Evolutionary conservation across 176 grass and related monocot species (phyloP).

Genomic region (Phyllostachys edulis): DNA sequence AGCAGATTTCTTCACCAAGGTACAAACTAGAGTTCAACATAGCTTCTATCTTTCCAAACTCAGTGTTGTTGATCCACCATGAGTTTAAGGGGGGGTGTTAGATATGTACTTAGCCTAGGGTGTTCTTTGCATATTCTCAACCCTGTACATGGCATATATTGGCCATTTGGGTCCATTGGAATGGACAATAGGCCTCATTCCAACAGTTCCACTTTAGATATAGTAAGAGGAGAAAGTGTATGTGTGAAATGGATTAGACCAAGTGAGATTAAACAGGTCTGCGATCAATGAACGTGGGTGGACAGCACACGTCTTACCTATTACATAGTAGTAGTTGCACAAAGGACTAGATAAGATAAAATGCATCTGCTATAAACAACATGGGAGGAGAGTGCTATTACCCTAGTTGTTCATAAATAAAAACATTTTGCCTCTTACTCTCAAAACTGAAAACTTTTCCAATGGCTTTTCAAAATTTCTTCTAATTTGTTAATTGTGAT

Average conservation of each 20-base stretch:
- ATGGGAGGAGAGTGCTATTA: neutral
- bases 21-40: no score
- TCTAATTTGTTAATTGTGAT: conserved; percentile 10
- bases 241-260: neutral
- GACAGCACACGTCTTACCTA: neutral
- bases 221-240: neutral
- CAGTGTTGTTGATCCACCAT: no score
- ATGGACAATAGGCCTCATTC: no score
- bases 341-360: conserved; percentile 19
- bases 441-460: neutral
- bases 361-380: conserved; percentile 7
- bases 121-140: no score
- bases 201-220: neutral
- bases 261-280: neutral
- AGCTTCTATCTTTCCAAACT: no score
- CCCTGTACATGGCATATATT: no score
- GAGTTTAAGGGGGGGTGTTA: no score
- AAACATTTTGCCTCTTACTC: neutral
- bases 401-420: conserved; percentile 12
- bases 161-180: no score
- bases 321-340: neutral
- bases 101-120: no score
- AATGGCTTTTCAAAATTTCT: conserved; percentile 5
- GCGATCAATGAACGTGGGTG: neutral
- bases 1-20: no score